These are phyloP conservation scores for Megacollybia marginata DNA, from an alignment of 768 basidiomycete genomes.

Conservation along the genomic window DNA sequence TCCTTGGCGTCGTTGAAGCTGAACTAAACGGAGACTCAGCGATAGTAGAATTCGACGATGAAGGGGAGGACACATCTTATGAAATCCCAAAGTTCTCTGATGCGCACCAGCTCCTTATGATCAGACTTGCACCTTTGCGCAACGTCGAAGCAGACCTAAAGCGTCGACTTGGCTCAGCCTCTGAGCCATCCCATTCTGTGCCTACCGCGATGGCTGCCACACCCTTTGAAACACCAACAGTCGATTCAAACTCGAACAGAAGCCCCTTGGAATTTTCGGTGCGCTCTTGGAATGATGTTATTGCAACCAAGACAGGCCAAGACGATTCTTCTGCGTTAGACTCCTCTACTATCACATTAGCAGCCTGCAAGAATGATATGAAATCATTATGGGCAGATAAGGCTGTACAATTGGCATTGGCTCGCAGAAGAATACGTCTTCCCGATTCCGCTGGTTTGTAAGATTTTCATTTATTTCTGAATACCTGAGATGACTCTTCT, in stretches of 20 bases:
- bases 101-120: constrained; percentile 43
- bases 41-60: constrained; percentile 27
- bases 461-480: constrained; percentile 14
- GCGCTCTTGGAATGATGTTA: constrained; percentile 44
- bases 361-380: constrained; percentile 47
- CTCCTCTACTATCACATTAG: constrained; percentile 43
- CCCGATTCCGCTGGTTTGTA: constrained; percentile 67
- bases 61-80: constrained; percentile 17
- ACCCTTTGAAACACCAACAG: constrained; percentile 33
- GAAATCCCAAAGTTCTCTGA: constrained; percentile 34
- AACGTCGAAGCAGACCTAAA: constrained; percentile 59
- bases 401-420: constrained; percentile 42
- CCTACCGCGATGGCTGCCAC: constrained; percentile 32
- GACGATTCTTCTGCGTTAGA: constrained; percentile 20
- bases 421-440: constrained; percentile 37
- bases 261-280: constrained; percentile 41
- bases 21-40: constrained; percentile 37
- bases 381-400: constrained; percentile 55
- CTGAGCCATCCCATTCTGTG: constrained; percentile 27
- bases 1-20: constrained; percentile 53
- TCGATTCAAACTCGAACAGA: constrained; percentile 16
- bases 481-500: background rate
- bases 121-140: constrained; percentile 56
- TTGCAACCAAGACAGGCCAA: constrained; percentile 10
- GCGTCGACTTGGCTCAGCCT: constrained; percentile 44